Evolutionary conservation across 129 eudicot genomes (phyloP), one percentile per base, ranked within the genome.

Genomic region (Saussurea involucrata): DNA sequence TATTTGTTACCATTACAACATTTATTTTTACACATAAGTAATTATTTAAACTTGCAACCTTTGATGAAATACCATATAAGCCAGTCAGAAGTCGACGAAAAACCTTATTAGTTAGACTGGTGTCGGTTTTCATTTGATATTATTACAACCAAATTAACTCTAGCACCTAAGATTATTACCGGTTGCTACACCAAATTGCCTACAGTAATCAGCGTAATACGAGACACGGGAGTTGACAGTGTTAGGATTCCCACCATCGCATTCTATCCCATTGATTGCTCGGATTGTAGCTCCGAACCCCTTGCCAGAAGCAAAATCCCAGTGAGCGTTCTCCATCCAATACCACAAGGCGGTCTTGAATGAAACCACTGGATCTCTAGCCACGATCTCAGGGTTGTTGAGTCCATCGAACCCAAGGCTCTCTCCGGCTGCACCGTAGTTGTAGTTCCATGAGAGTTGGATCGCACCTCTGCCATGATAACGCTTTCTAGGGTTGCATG

Each of bases 381-480:
- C 83, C 72, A 79, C 83, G 9, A 79, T 71, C 6, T 72, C 83
- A 0, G 83, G 83, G 55, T 72, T 66, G 36, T 72, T 79, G 20
- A 79, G 65, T 11, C 83, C 83, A 2, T 79, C 77, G 10, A 79
- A 79, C 36, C 78, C 74, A 25, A 79, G 53, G 53, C 68, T 72
- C 8, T 61, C 25, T n/a, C 83, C 83, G 12, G 83, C 83, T 72
- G 71, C 31, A 65, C 83, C 83, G 24, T 79, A 79, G 58, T 79
- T 79, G 68, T 79, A 79, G 74, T 79, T 79, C 78, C 78, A 72
- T 13, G 83, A 1, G 17, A 79, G 66, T 49, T 71, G 83, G 9
- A 79, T n/a, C 13, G 83, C 72, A 17, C 83, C 83, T 57, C 83
- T 32, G 17, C 83, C 83, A 8, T 71, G 29, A 73, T 31, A 31